phyloP scores from a whole-genome alignment of 2,329 filamentous ascomycete species.

The Tolypocladium sp. region DNA sequence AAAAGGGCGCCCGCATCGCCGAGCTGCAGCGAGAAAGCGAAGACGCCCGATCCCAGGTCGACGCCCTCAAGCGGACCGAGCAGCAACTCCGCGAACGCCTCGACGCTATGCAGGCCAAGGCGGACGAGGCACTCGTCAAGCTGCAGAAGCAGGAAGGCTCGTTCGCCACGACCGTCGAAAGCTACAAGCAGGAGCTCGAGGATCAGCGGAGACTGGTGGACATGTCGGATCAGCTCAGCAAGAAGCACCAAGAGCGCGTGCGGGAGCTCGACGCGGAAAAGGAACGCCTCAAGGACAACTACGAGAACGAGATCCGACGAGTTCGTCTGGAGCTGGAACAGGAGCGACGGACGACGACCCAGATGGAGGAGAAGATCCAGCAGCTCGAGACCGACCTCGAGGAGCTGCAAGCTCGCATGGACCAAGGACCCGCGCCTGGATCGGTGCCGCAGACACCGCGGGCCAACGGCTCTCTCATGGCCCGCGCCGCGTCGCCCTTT shows the following conservation, averaged over 20 bases:
- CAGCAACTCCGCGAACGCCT: slow-evolving; percentile 71
- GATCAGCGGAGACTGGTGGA: slow-evolving; percentile 73
- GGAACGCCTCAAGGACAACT: slow-evolving; percentile 51
- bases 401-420: slow-evolving; percentile 38
- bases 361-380: slow-evolving; percentile 38
- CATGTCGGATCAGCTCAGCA: slow-evolving; percentile 66
- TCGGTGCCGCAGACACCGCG: slow-evolving; percentile 53
- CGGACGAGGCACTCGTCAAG: slow-evolving; percentile 72
- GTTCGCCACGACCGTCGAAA: slow-evolving; percentile 72
- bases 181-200: slow-evolving; percentile 79
- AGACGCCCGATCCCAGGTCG: slow-evolving; percentile 68
- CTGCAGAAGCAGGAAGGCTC: slow-evolving; percentile 82
- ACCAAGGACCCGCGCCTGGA: slow-evolving; percentile 31
- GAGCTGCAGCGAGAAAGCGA: slow-evolving; percentile 85
- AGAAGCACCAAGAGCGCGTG: slow-evolving; percentile 61
- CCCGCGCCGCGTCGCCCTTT: slow-evolving; percentile 51
- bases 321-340: slow-evolving; percentile 49
- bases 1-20: slow-evolving; percentile 83
- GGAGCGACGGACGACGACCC: slow-evolving; percentile 35
- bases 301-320: slow-evolving; percentile 49
- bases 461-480: slow-evolving; percentile 44
- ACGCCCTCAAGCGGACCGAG: slow-evolving; percentile 71
- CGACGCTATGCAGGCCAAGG: slow-evolving; percentile 76
- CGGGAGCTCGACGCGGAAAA: slow-evolving; percentile 61
- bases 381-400: slow-evolving; percentile 46